Evolutionary conservation across 2,329 filamentous ascomycete genomes (phyloP), one percentile per base, ranked within the genome.

Genomic region (Calcarisporium arbuscula): DNA sequence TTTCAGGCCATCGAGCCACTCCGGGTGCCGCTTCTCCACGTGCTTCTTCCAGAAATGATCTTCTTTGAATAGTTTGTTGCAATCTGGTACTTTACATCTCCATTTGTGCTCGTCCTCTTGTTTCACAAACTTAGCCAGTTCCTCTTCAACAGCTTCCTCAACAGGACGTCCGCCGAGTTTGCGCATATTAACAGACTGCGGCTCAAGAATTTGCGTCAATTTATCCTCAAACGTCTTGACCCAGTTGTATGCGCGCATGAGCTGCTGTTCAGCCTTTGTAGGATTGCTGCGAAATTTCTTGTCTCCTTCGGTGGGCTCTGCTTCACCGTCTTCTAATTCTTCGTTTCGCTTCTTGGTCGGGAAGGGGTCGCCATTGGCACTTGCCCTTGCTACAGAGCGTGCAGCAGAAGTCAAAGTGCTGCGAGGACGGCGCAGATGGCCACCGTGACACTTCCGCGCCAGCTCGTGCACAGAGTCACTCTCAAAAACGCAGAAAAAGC

Each of bases 401-500:
- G 88, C 86, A 18, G 86, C 72, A 10, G 77, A 82, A 5, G 84
- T 92, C 21, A 96, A 72, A 22, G 87, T 94, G 50, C 84, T 84
- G 38, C 89, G 77, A 25, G 92, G 92, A 31, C 92, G 82, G 43
- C 92, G 86, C 42, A 98, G 77, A 68, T 98, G 92, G n/a, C 92
- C 92, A 27, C 92, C 92, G 18, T 92, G 88, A 50, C 92, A 98
- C 63, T 98, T 96, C 40, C 92, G 80, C 26, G 86, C 89, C 46
- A 98, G 70, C 62, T 98, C 92, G 53, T 98, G 92, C 16, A 96
- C 82, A 0, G 90, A 96, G 59, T 98, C 92, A 53, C 88, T 92
- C 62, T 98, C 92, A 48, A 98, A 96, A 5, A 98, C 94, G 58
- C 92, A 98, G 68, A 96, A 98, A 70, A 98, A 95, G 67, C 92